phyloP scores from a whole-genome alignment of 768 basidiomycete genomes.

The Pleurotus salmoneostramineus region DNA sequence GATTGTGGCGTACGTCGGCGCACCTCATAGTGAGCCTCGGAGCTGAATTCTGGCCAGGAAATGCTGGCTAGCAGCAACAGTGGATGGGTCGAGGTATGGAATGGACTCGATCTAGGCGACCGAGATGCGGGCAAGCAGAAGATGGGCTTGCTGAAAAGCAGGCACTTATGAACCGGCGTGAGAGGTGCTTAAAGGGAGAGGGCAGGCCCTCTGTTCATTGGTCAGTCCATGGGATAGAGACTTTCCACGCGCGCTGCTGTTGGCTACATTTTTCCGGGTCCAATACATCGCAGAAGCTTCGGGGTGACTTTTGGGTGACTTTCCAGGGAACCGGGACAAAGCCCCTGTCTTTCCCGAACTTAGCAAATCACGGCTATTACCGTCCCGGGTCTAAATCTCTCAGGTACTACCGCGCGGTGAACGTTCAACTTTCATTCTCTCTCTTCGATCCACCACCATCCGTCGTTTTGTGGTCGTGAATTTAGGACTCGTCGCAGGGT shows the following conservation, averaged over 20 bases:
- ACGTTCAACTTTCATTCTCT: not conserved
- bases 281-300: conserved; percentile 8
- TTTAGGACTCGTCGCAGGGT: no score
- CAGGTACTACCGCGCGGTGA: not conserved
- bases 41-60: not conserved
- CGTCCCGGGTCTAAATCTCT: not conserved
- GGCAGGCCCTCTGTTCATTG: not conserved
- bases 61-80: not conserved
- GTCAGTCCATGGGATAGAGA: not conserved
- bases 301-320: not conserved
- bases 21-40: conserved; percentile 4
- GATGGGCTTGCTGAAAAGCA: not conserved
- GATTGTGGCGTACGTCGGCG: not conserved
- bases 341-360: conserved; percentile 6
- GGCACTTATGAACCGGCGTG: not conserved
- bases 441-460: not conserved
- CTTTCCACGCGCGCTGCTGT: conserved; percentile 4
- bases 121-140: conserved; percentile 1
- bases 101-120: conserved; percentile 3
- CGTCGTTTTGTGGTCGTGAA: no score
- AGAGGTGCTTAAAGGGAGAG: conserved; percentile 8
- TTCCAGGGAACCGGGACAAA: not conserved
- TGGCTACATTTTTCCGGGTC: conserved; percentile 4
- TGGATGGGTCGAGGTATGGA: not conserved
- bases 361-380: conserved; percentile 5